A percentile compares a stretch with the other conserved stretches of the same genome.
These are phyloP conservation scores for Ceratobasidium sp. DNA, from an alignment of 1,284 basidiomycete genomes.

Conservation along the genomic window DNA sequence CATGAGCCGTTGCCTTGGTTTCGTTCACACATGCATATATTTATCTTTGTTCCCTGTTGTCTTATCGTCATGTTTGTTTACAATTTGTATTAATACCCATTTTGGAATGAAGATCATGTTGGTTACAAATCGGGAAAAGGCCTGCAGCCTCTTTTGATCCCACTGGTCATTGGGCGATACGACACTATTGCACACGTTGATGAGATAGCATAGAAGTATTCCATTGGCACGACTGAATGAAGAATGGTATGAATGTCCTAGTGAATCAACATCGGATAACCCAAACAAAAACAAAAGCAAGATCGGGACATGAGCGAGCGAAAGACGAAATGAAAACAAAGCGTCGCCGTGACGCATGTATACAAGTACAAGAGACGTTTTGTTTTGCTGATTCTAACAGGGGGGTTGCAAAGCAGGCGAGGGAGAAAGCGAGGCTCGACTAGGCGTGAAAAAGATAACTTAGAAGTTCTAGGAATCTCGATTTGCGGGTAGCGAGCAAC, in stretches of 20 bases:
- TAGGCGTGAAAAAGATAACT: neutral
- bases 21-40: slow-evolving; percentile 6
- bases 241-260: too few relatives aligned
- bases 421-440: neutral
- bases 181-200: too few relatives aligned
- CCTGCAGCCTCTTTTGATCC: neutral
- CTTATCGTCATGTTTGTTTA: slow-evolving; percentile 9
- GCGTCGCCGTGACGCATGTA: neutral
- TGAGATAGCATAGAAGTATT: too few relatives aligned
- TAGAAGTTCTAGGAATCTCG: neutral
- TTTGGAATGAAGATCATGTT: slow-evolving; percentile 17
- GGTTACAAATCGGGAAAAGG: neutral
- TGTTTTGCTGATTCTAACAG: too few relatives aligned
- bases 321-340: too few relatives aligned
- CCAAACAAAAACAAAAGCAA: too few relatives aligned
- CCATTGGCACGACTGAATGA: too few relatives aligned
- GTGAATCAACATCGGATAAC: too few relatives aligned
- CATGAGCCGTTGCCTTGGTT: neutral
- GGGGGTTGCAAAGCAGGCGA: too few relatives aligned
- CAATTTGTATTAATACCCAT: slow-evolving; percentile 11
- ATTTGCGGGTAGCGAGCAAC: neutral
- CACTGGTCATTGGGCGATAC: neutral
- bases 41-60: neutral
- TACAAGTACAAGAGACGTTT: neutral
- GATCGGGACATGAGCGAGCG: too few relatives aligned